Conservation (phyloP, 768 basidiomycete species). For the Gyrodon lividus region DNA sequence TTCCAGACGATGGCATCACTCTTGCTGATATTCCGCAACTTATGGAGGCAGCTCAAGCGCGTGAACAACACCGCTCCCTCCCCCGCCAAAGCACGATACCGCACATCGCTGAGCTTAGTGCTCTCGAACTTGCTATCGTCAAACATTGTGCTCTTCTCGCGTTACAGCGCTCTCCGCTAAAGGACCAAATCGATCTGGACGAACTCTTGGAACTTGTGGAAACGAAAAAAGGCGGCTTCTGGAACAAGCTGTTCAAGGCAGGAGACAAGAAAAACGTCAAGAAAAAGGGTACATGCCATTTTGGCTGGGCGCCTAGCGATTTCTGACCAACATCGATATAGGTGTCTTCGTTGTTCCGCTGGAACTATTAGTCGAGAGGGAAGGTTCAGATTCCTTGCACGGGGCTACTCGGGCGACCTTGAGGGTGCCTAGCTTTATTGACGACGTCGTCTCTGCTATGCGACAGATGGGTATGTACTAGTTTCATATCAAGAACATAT, state of each 20-base stretch:
- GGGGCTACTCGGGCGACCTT: slow-evolving; percentile 84
- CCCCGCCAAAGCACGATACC: slow-evolving; percentile 77
- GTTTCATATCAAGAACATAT: slow-evolving; percentile 1
- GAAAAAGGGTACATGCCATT: slow-evolving; percentile 69
- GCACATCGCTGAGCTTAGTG: slow-evolving; percentile 78
- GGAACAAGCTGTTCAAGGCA: slow-evolving; percentile 93
- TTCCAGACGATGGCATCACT: slow-evolving; percentile 80
- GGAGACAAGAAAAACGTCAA: slow-evolving; percentile 88
- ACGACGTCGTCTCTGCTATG: slow-evolving; percentile 98
- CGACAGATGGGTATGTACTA: slow-evolving; percentile 86
- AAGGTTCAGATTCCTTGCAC: slow-evolving; percentile 92
- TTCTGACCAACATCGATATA: slow-evolving; percentile 32
- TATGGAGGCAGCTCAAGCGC: slow-evolving; percentile 88
- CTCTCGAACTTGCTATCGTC: slow-evolving; percentile 85
- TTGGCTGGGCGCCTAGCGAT: slow-evolving; percentile 2
- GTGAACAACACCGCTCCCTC: slow-evolving; percentile 82
- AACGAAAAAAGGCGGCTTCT: slow-evolving; percentile 89
- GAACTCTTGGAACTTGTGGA: slow-evolving; percentile 94
- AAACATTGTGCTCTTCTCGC: slow-evolving; percentile 88
- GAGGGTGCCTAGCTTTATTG: slow-evolving; percentile 94
- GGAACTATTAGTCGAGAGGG: slow-evolving; percentile 88
- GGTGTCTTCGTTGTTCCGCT: slow-evolving; percentile 93
- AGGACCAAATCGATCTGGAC: slow-evolving; percentile 84
- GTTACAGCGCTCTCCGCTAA: slow-evolving; percentile 73
- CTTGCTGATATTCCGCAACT: slow-evolving; percentile 93